Conservation (phyloP, 208 protist genomes). For the Histomonas meleagridis region DNA sequence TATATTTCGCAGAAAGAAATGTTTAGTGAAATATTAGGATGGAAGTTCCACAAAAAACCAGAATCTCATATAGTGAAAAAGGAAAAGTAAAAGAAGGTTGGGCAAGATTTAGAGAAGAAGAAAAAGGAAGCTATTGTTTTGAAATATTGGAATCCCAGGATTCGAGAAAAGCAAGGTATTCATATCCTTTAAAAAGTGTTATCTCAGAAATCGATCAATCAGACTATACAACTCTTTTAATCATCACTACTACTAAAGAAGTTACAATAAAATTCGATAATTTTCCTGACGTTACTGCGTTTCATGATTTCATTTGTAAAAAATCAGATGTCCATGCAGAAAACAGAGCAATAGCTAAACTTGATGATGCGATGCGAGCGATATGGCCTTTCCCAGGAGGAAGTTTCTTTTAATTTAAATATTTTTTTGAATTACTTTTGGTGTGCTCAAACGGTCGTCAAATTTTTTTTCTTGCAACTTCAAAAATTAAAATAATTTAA, state of each 20-base stretch:
- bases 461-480: too few relatives aligned
- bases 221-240: not conserved
- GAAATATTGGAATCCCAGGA: not conserved
- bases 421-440: too few relatives aligned
- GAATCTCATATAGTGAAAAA: too few relatives aligned
- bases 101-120: too few relatives aligned
- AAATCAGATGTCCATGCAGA: conserved; percentile 33
- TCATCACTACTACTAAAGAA: not conserved
- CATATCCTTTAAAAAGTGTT: not conserved
- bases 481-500: too few relatives aligned
- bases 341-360: not conserved
- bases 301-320: not conserved
- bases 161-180: not conserved
- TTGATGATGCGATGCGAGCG: not conserved
- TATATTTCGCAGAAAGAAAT: too few relatives aligned
- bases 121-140: not conserved
- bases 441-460: too few relatives aligned
- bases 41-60: too few relatives aligned
- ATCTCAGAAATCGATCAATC: not conserved
- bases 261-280: not conserved
- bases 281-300: not conserved
- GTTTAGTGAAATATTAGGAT: too few relatives aligned
- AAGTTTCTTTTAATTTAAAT: not conserved
- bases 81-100: too few relatives aligned
- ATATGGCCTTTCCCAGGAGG: conserved; percentile 22